Percentiles rank a stretch among this genome's conserved stretches.
Conservation (phyloP, 2,329 filamentous ascomycete genomes). For the Chrysoporthe deuterocubensis region DNA sequence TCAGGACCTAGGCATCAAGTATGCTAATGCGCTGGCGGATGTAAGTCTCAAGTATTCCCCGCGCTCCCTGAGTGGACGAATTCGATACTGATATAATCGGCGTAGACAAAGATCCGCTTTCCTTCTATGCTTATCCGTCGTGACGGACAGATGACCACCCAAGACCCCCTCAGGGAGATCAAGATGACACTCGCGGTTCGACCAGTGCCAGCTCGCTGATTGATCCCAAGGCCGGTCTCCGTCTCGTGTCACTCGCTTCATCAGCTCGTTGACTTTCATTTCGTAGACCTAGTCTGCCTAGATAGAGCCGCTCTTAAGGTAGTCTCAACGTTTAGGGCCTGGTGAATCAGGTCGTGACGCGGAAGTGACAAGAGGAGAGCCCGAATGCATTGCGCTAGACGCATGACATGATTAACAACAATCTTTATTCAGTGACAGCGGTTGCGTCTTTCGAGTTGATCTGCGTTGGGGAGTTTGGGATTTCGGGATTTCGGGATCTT, state of each 20-base stretch:
- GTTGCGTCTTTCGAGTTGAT: not conserved
- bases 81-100: not conserved
- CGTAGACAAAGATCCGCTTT: conserved; percentile 60
- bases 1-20: conserved; percentile 59
- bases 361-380: not conserved
- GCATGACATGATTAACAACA: not conserved
- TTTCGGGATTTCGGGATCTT: not conserved
- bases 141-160: conserved; percentile 50
- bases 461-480: not conserved
- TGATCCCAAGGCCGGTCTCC: not conserved
- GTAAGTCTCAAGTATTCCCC: conserved; percentile 38
- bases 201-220: not conserved
- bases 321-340: not conserved
- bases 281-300: not conserved
- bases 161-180: conserved; percentile 23
- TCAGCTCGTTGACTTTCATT: not conserved
- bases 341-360: not conserved
- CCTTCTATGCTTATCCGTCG: conserved; percentile 65
- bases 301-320: not conserved
- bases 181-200: conserved; percentile 16
- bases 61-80: not conserved
- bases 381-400: not conserved
- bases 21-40: conserved; percentile 59
- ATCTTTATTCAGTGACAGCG: not conserved
- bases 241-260: not conserved